These are phyloP conservation scores for Nannizzia gypsea DNA, from an alignment of 2,329 filamentous ascomycete species.

Conservation along the genomic window DNA sequence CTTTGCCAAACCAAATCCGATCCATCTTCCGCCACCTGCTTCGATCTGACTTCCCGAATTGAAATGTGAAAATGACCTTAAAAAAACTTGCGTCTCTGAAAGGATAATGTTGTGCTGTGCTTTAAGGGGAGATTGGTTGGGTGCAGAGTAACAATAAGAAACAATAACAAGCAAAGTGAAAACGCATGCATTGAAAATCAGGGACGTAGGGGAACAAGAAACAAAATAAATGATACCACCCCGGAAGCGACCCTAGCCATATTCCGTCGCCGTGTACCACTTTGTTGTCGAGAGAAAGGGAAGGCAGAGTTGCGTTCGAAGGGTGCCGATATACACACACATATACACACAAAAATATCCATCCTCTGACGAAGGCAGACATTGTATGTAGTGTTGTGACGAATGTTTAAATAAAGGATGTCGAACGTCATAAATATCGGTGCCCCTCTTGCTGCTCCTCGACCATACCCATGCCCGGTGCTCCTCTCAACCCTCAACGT, in stretches of 20 bases:
- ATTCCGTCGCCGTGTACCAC: conserved; percentile 31
- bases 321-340: conserved; percentile 1
- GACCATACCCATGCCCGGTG: neutral
- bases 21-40: conserved; percentile 5
- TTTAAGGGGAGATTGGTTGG: neutral
- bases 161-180: too few relatives aligned
- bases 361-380: conserved; percentile 2
- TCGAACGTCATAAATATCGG: conserved; percentile 18
- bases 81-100: neutral
- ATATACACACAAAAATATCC: conserved; percentile 18
- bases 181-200: neutral
- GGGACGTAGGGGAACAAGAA: conserved; percentile 8
- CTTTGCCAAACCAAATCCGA: conserved; percentile 4
- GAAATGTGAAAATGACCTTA: conserved; percentile 6
- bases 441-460: neutral
- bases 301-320: neutral
- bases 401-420: neutral
- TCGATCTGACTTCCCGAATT: neutral
- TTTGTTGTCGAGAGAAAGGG: conserved; percentile 4
- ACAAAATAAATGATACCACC: conserved; percentile 29
- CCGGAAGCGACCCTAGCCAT: conserved; percentile 38
- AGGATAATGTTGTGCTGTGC: conserved; percentile 2
- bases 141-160: neutral
- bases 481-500: neutral
- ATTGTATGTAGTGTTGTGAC: neutral